Evolutionary conservation across 2,329 filamentous ascomycete species (phyloP).

Genomic region (Graphiopsis chlorocephala): DNA sequence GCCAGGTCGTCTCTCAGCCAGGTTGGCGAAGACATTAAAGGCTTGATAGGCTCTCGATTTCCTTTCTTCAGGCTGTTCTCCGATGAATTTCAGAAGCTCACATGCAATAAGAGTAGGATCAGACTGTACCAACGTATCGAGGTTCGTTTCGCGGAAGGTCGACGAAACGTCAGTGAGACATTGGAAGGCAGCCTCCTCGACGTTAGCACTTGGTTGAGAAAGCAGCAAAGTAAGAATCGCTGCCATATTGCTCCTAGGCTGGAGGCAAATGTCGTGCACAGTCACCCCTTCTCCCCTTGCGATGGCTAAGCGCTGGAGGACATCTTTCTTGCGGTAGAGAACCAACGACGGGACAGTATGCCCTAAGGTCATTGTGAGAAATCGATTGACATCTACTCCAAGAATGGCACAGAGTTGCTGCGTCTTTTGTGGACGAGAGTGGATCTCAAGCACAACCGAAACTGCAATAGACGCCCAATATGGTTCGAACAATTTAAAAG

Average conservation of each 20-base stretch:
- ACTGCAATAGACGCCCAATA: slow-evolving; percentile 88
- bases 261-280: slow-evolving; percentile 60
- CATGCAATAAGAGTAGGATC: slow-evolving; percentile 75
- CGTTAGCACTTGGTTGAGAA: slow-evolving; percentile 56
- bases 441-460: slow-evolving; percentile 76
- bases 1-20: slow-evolving; percentile 49
- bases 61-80: slow-evolving; percentile 60
- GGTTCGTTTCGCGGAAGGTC: slow-evolving; percentile 63
- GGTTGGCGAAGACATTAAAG: slow-evolving; percentile 44
- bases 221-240: slow-evolving; percentile 59
- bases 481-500: slow-evolving; percentile 64
- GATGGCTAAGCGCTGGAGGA: slow-evolving; percentile 77
- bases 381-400: slow-evolving; percentile 68
- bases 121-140: slow-evolving; percentile 67
- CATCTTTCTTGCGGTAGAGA: slow-evolving; percentile 69
- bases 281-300: slow-evolving; percentile 55
- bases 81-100: slow-evolving; percentile 77
- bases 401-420: slow-evolving; percentile 78
- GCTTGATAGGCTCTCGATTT: slow-evolving; percentile 44
- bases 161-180: slow-evolving; percentile 67
- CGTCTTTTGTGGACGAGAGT: slow-evolving; percentile 75
- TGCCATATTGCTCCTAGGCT: slow-evolving; percentile 55
- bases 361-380: slow-evolving; percentile 72
- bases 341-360: slow-evolving; percentile 86
- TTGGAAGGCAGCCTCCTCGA: slow-evolving; percentile 66